Base-by-base conservation (phyloP, 2,329 filamentous ascomycete genomes). In the Fusarium chlamydosporum region DNA sequence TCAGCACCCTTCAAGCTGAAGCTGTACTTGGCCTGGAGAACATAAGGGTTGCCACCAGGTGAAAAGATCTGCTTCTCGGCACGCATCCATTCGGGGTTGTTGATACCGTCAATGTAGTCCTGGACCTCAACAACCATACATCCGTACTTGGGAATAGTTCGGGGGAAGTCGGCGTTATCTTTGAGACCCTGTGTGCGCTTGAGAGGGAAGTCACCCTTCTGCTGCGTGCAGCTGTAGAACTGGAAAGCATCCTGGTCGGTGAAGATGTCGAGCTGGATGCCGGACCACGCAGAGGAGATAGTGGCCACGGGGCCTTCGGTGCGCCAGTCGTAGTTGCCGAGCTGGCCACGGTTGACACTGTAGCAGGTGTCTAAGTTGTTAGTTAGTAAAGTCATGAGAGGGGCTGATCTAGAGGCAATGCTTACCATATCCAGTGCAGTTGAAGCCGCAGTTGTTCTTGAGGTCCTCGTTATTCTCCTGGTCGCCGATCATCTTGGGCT, bases 61-160 rank as follows among this genome's bases (percentile, higher is more conserved):
- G 79, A 83, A 72, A 81, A 90, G 62, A 91, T 81, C 75, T 91
- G 88, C 80, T 85, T 89, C 55, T 75, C 76, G 46, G 83, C 80
- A 56, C 94, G 87, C 61, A 89, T 89, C 95, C 95, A 97, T 79
- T 93, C 88, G 0, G 94, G 94, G 73, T 96, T 88, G 81, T 97
- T 97, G 81, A 98, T 96, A 27, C 86, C 94, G 77, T 97, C 94
- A 75, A 97, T 97, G 88, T 89, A 97, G 78, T 96, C 94, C 84
- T 97, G 88, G 13, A 96, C 92, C 82, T 97, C 95, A 79, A 97
- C 86, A 48, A 97, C 95, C 27, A 97, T 76, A 79, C 95, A 97
- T 33, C 93, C 94, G 76, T 94, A 93, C 82, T 94, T 78, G 57
- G 88, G 85, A 27, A 93, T 90, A 9, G 86, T 86, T 37, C 89